phyloP scores from a whole-genome alignment of 192 early-diverging fungal species.

The Pilaira anomala region DNA sequence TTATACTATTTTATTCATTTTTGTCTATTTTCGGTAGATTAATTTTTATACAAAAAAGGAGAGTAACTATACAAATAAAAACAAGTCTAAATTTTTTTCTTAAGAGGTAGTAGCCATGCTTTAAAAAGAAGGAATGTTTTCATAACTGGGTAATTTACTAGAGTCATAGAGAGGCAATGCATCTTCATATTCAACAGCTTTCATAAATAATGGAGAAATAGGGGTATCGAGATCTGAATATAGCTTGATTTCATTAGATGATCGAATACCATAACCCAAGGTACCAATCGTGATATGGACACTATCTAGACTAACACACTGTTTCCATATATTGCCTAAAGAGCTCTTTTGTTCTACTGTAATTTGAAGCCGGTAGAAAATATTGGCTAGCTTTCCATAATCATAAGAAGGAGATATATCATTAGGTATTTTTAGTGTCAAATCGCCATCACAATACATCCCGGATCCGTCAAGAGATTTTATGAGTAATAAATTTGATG shows the following conservation, averaged over 20 bases:
- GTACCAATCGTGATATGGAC: conserved; percentile 21
- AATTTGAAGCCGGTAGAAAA: conserved; percentile 8
- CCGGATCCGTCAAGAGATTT: background rate
- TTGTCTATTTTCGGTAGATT: too few species aligned
- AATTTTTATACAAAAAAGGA: too few species aligned
- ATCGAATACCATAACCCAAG: conserved; percentile 21
- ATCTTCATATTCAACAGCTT: conserved; percentile 16
- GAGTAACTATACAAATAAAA: too few species aligned
- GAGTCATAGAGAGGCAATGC: conserved; percentile 19
- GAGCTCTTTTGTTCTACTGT: conserved; percentile 2
- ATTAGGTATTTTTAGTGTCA: conserved; percentile 4
- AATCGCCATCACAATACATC: background rate
- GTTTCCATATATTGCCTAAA: conserved; percentile 5
- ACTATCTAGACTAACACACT: background rate
- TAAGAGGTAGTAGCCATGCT: conserved; percentile 7
- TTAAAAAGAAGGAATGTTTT: background rate
- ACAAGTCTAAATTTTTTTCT: too few species aligned
- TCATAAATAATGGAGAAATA: conserved; percentile 15
- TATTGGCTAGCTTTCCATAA: conserved; percentile 6
- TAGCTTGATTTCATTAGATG: conserved; percentile 16
- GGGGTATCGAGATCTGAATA: conserved; percentile 6
- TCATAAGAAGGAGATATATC: conserved; percentile 11
- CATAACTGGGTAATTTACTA: conserved; percentile 19
- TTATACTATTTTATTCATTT: too few species aligned
- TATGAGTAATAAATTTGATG: background rate